Evolutionary conservation across 345 rosid species (phyloP).

Genomic region (Syzygium aqueum): DNA sequence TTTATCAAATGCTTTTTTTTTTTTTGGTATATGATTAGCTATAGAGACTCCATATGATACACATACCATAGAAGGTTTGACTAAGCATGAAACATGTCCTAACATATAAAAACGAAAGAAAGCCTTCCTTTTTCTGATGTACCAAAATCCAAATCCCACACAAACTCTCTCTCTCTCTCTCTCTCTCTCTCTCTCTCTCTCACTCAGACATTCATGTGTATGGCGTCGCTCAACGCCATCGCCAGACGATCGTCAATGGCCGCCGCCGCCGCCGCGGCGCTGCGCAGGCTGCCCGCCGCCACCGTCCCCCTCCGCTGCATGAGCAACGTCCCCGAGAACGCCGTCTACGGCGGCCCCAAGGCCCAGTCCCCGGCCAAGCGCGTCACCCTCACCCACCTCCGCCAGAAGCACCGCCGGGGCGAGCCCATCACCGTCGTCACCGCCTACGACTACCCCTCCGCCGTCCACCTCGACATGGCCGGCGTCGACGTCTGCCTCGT

Average conservation of each 20-base stretch:
- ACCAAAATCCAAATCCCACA: not conserved
- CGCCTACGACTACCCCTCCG: constrained; percentile 84
- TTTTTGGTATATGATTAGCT: no score
- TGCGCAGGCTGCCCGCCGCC: not conserved
- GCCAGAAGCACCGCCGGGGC: constrained; percentile 54
- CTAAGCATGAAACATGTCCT: not conserved
- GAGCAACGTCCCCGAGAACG: constrained; percentile 73
- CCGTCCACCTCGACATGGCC: constrained; percentile 74
- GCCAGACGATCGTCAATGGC: not conserved
- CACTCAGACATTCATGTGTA: not conserved
- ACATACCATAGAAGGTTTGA: not conserved
- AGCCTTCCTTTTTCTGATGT: not conserved
- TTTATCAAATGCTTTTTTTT: no score
- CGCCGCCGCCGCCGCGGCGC: not conserved
- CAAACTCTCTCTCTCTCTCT: not conserved
- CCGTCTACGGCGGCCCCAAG: constrained; percentile 79
- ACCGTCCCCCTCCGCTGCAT: constrained; percentile 26
- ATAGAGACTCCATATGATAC: no score
- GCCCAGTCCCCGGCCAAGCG: constrained; percentile 51
- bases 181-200: not conserved
- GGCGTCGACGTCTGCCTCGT: constrained; percentile 80
- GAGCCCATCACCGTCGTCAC: constrained; percentile 75
- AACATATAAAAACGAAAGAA: not conserved
- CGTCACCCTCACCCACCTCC: constrained; percentile 48
- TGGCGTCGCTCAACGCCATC: not conserved